Conservation (phyloP, 2,329 filamentous ascomycete species). For the Colletotrichum lupini region DNA sequence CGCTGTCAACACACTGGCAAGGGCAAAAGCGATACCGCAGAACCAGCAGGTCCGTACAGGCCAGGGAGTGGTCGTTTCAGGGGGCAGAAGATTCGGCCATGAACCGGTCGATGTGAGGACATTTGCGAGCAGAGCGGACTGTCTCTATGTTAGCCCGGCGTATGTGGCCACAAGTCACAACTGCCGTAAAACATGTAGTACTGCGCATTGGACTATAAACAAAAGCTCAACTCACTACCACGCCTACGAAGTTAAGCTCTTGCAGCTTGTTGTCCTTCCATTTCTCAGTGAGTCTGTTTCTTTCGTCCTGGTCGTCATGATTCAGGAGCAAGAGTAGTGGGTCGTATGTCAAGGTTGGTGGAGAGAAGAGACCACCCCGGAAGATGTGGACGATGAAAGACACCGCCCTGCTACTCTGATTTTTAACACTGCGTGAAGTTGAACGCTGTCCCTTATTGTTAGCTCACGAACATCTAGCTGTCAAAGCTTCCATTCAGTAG, state of each 20-base stretch:
- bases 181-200: too few species aligned
- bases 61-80: constrained; percentile 51
- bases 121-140: constrained; percentile 1
- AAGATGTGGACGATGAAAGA: constrained; percentile 3
- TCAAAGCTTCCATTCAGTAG: too few species aligned
- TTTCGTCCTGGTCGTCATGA: constrained; percentile 10
- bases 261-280: constrained; percentile 53
- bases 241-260: constrained; percentile 53
- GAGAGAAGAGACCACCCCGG: constrained; percentile 18
- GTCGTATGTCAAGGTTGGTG: constrained; percentile 4
- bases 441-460: background rate
- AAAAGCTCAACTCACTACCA: constrained; percentile 41
- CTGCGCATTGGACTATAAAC: too few species aligned
- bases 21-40: constrained; percentile 57
- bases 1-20: constrained; percentile 60
- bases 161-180: too few species aligned
- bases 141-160: too few species aligned
- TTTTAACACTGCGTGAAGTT: background rate
- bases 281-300: constrained; percentile 47
- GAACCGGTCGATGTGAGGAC: constrained; percentile 53
- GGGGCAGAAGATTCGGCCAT: constrained; percentile 53
- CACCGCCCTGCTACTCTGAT: background rate
- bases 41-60: constrained; percentile 53
- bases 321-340: constrained; percentile 13
- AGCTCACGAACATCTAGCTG: background rate